These are phyloP conservation scores for Senna siamea DNA, from an alignment of 306 rosid genomes.

Conservation along the genomic window DNA sequence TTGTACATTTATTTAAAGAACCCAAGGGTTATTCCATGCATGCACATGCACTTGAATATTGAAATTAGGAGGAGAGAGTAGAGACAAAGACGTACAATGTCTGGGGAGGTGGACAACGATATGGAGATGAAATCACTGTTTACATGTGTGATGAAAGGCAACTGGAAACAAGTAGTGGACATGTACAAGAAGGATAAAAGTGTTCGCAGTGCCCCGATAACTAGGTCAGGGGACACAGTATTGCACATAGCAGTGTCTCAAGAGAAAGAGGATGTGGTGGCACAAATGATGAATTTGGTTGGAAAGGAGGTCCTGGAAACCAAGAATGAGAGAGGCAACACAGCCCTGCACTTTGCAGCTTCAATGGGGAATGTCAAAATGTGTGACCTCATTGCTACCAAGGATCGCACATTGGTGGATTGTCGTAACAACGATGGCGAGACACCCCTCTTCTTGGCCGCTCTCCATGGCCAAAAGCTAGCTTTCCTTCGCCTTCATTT, in stretches of 20 bases:
- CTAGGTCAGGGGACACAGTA: slow-evolving; percentile 50
- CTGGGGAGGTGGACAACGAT: too few species aligned
- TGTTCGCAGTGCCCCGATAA: slow-evolving; percentile 39
- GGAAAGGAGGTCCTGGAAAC: neutral
- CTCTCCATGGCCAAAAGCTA: slow-evolving; percentile 44
- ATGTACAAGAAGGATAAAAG: neutral
- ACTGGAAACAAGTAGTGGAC: slow-evolving; percentile 37
- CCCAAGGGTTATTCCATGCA: too few species aligned
- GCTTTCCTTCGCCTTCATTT: slow-evolving; percentile 59
- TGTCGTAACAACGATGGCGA: slow-evolving; percentile 43
- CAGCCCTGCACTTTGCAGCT: slow-evolving; percentile 55
- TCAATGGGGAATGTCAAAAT: slow-evolving; percentile 37
- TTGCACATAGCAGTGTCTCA: slow-evolving; percentile 55
- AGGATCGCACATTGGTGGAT: neutral
- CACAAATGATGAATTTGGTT: slow-evolving; percentile 2
- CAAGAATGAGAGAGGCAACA: slow-evolving; percentile 33
- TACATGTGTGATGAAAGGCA: slow-evolving; percentile 34
- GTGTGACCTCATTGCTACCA: slow-evolving; percentile 37
- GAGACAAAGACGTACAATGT: too few species aligned
- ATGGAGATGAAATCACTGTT: neutral
- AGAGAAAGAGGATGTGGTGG: slow-evolving; percentile 32
- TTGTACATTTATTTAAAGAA: too few species aligned
- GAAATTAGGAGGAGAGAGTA: too few species aligned
- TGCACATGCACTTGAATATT: too few species aligned
- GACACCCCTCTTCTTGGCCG: slow-evolving; percentile 62